Evolutionary conservation across 163 green algal genomes (phyloP), one percentile per base, ranked within the genome.

Genomic region (Scenedesmus sp.): DNA sequence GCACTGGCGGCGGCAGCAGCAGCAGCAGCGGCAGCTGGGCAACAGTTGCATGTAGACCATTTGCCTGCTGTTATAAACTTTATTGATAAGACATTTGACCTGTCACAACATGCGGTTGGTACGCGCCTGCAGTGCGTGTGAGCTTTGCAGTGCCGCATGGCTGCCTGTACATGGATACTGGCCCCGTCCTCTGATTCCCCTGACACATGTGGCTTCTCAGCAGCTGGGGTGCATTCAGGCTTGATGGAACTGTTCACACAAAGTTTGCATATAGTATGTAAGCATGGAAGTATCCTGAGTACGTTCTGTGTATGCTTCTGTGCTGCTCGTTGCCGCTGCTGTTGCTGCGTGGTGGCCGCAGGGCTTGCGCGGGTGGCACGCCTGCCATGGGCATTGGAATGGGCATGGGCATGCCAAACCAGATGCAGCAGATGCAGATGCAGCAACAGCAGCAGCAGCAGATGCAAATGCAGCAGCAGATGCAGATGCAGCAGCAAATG

Each of bases 401-500:
- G n/a, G 13, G 26, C 15, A 82, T 82, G 86, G 54, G 62, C 59
- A 84, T 90, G 54, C 67, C 64, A 10, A 64, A 74, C 67, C 54
- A 73, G 46, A n/a, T 76, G 86, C 86, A 90, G 86, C 87, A 86
- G 54, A 57, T 76, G 67, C 87, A 91, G 73, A 60, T 64, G 23
- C 86, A 90, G 56, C 64, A 66, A 8, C 86, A 90, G 34, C 46
- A 73, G 52, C 86, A 84, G 76, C 26, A 59, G 64, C 85, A 77
- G 13, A 1, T 46, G 70, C 86, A 90, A 54, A 70, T 85, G 23
- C 86, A 90, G 86, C 86, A 84, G 52, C 59, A 82, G 70, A 82
- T 82, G 76, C 54, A 26, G 7, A 57, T 56, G 86, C 56, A 62
- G 67, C 6, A 52, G 1, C 23, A 70, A 16, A 84, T 59, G 70